phyloP scores from a whole-genome alignment of 2,329 filamentous ascomycete genomes.

The Ceratocystis albifundus region DNA sequence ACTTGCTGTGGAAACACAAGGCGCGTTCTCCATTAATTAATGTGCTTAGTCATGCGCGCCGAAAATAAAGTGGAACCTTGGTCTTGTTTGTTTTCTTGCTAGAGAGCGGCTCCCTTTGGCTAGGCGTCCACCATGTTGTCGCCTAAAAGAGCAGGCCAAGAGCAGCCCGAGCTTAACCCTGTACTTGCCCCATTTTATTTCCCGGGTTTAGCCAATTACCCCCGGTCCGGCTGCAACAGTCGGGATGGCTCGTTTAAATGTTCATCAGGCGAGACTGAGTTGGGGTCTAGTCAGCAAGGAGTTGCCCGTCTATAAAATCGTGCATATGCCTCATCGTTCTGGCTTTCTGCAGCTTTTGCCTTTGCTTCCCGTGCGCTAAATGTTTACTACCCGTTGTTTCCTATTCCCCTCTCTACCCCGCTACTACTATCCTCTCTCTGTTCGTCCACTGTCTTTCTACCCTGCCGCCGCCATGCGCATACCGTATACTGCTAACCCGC shows the following conservation, averaged over 20 bases:
- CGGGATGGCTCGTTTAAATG: conserved; percentile 9
- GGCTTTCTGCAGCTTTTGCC: background rate
- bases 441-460: background rate
- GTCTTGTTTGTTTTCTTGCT: background rate
- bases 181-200: background rate
- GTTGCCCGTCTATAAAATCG: background rate
- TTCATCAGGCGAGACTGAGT: background rate
- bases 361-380: background rate
- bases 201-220: background rate
- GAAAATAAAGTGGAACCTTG: background rate
- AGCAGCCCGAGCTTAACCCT: background rate
- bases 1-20: background rate
- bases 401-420: background rate
- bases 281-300: background rate
- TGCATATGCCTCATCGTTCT: background rate
- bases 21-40: conserved; percentile 1
- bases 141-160: background rate
- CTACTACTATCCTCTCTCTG: conserved; percentile 1
- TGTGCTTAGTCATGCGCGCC: background rate
- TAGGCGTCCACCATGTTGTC: background rate
- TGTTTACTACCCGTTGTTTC: background rate
- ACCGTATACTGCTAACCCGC: conserved; percentile 50
- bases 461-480: conserved; percentile 45
- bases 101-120: background rate
- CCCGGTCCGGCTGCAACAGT: background rate